Evolutionary conservation across 306 rosid genomes (phyloP), one percentile per base, ranked within the genome.

Genomic region (Sophora flavescens): DNA sequence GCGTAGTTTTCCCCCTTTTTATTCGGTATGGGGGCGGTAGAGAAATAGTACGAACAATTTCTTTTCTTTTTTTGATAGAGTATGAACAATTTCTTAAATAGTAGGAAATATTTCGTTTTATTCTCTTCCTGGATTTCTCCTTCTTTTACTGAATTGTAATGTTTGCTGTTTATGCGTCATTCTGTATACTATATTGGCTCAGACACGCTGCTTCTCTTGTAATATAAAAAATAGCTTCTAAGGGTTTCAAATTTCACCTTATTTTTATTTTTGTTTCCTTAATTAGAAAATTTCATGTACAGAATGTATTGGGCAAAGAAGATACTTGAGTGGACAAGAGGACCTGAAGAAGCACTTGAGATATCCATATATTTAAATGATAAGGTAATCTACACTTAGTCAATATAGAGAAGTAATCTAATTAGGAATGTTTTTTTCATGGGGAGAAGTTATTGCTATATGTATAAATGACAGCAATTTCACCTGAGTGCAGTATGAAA

Each of bases 231-330:
- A 9, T 16, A 76, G 58, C 38, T 57, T 59, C 76, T 28, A 28
- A 26, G 4, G 50, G 30, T 6, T 56, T 47, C 45, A 12, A 47
- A 47, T 47, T 47, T 56, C 71, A 22, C 32, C 62, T 77, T 39
- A 16, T 39, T 14, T 7, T 11, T 58, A 16, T 14, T 60, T 41
- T 7, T 13, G 32, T 26, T 70, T 38, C 39, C 69, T 72, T 22
- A 69, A 17, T 53, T 48, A 30, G 17, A 54, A 80, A 50, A 58
- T 67, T 39, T 74, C 18, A 14, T 67, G 9, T 85, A 72, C 89
- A 94, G 97, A 74, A 94, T 94, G 96, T 94, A 92, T 76, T 92
- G 98, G 98, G 98, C 98, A 3, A 94, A 92, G 82, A 90, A 92
- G 88, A 91, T 94, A 63, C 94, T 94, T 65, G 98, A 93, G 83